Evolutionary conservation across 192 early-diverging fungal genomes (phyloP), one percentile per base, ranked within the genome.

Genomic region (Coemansia sp.): DNA sequence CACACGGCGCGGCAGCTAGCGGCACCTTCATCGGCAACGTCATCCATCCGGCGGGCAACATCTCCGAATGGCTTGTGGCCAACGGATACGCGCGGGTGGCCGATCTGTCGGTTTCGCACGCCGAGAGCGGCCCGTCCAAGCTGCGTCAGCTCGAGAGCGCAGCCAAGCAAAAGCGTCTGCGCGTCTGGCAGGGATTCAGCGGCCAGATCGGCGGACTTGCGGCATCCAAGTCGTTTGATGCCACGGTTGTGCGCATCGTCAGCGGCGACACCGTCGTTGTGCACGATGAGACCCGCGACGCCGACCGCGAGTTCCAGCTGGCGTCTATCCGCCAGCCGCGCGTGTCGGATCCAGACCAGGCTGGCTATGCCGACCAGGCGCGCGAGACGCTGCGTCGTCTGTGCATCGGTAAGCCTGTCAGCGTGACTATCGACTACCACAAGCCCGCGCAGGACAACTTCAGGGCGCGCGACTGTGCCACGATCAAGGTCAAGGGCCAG

Each of bases 381-480:
- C 89, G 89, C 69, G 97, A 99, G 74, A 88, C 89, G 62, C 85
- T 99, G 49, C 89, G 97, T 40, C 90, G 91, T 65, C 85, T 89
- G 53, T 81, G 93, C 64, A 95, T 99, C 68, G 97, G 95, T 37
- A 92, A 93, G 73, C 84, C 85, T 39, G 97, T 94, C n/a, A 81
- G 75, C 5, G 72, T 75, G 61, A 69, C 79, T 83, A 48, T 87
- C 75, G 97, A 97, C 71, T 99, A 93, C 74, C 74, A 90, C 68
- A 94, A 96, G 68, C 94, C 94, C n/a, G 91, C 96, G 5, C 85
- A 89, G 44, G 95, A 92, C 52, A 85, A 85, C 23, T 96, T 89
- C 81, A 94, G 94, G 63, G 87, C 88, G 45, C 90, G 90, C 39
- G 92, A 94, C 57, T 98, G 95, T 72, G 97, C 90, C 23, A 95